Percentiles rank a stretch among this genome's conserved stretches.
Evolutionary conservation across 2,329 filamentous ascomycete genomes (phyloP).

Genomic region (Myriosclerotinia curreyana): DNA sequence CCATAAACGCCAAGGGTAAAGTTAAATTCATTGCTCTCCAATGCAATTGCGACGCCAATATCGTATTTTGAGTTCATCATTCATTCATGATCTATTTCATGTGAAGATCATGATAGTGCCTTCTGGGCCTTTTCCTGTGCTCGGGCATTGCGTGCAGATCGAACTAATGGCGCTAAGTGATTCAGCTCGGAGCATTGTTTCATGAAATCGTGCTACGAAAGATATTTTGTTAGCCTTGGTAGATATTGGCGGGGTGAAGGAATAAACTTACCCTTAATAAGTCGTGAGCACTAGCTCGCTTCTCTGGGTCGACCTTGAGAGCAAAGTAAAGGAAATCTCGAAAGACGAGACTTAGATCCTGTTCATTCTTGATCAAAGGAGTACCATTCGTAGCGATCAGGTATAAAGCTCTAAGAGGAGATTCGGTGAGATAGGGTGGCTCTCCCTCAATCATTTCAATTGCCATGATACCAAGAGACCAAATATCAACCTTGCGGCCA

Average conservation of each 20-base stretch:
- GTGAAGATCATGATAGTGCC: conserved; percentile 38
- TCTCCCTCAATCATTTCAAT: conserved; percentile 99
- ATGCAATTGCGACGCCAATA: conserved; percentile 19
- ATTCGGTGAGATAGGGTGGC: conserved; percentile 93
- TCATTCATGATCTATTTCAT: conserved; percentile 12
- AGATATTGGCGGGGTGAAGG: background rate
- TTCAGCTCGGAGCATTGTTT: conserved; percentile 68
- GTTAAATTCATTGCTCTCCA: conserved; percentile 14
- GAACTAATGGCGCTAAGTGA: conserved; percentile 81
- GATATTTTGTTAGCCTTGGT: conserved; percentile 10
- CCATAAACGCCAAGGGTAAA: conserved; percentile 19
- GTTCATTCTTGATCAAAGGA: conserved; percentile 89
- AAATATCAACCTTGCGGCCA: conserved; percentile 96
- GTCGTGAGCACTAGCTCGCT: conserved; percentile 92
- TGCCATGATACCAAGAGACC: conserved; percentile 98
- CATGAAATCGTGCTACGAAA: conserved; percentile 74
- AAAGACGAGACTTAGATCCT: conserved; percentile 76
- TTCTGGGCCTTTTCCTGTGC: conserved; percentile 80
- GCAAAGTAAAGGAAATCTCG: conserved; percentile 90
- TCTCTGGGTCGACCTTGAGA: conserved; percentile 94
- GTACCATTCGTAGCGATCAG: conserved; percentile 97
- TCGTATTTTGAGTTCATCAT: conserved; percentile 21
- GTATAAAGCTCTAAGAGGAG: conserved; percentile 86
- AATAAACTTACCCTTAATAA: conserved; percentile 71
- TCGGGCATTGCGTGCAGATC: conserved; percentile 78